These are phyloP conservation scores for Xylaria sp. DNA, from an alignment of 2,329 filamentous ascomycete species.

Conservation along the genomic window DNA sequence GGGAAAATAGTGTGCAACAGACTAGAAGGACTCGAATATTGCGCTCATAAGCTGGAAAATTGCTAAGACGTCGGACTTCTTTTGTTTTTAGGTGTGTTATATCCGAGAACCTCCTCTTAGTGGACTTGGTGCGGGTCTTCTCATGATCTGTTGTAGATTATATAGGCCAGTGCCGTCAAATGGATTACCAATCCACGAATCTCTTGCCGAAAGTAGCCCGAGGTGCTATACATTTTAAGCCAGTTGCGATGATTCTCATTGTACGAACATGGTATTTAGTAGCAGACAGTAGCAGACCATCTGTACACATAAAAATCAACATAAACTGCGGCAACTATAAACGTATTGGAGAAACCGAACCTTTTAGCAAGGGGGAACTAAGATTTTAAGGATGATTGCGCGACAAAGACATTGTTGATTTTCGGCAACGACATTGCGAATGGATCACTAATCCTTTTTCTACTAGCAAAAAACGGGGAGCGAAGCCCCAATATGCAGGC, in stretches of 20 bases:
- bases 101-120: slow-evolving; percentile 24
- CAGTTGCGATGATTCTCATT: neutral
- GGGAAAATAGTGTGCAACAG: slow-evolving; percentile 2
- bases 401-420: neutral
- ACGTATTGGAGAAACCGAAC: neutral
- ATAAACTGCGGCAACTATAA: neutral
- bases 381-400: neutral
- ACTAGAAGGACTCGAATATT: slow-evolving; percentile 6
- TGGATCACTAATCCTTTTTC: slow-evolving; percentile 1
- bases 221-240: neutral
- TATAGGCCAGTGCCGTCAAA: slow-evolving; percentile 2
- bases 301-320: neutral
- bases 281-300: neutral
- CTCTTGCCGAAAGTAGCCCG: slow-evolving; percentile 1
- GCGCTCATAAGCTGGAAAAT: slow-evolving; percentile 7
- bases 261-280: neutral
- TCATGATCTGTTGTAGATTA: slow-evolving; percentile 21
- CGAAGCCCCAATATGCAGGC: neutral
- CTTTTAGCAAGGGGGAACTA: neutral
- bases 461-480: neutral
- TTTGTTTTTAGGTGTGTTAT: slow-evolving; percentile 27
- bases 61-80: slow-evolving; percentile 17
- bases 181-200: slow-evolving; percentile 35
- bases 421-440: neutral
- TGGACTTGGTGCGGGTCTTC: slow-evolving; percentile 31